Conservation (phyloP, 257 asterid genomes). For the Ballota nigra region DNA sequence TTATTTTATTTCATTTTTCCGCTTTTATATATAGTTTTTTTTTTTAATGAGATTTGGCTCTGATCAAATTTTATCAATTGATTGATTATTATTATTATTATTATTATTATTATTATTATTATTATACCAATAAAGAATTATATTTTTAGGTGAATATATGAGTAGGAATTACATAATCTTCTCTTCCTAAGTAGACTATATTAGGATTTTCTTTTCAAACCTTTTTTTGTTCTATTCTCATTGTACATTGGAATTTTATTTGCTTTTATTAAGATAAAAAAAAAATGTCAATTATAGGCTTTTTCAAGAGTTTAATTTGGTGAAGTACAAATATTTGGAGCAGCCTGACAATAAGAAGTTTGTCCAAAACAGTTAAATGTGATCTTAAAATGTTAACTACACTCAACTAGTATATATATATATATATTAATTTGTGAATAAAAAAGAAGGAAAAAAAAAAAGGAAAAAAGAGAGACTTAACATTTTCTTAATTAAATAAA, state of each 20-base stretch:
- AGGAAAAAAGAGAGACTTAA: neutral
- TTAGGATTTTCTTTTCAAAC: neutral
- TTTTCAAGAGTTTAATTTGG: neutral
- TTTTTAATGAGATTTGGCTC: no score
- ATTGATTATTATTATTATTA: no score
- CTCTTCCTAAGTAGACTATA: constrained; percentile 1
- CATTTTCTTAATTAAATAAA: neutral
- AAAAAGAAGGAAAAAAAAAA: neutral
- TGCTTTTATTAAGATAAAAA: neutral
- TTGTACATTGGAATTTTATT: neutral
- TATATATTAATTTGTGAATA: no score
- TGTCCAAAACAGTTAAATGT: neutral
- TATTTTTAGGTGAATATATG: no score
- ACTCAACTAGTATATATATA: no score
- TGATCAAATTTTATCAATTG: neutral
- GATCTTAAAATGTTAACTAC: no score
- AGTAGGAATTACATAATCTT: neutral
- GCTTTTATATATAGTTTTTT: no score
- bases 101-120: no score
- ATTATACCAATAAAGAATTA: no score
- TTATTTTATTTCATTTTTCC: neutral
- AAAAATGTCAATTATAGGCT: neutral
- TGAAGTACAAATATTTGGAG: neutral
- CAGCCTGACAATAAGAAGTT: neutral
- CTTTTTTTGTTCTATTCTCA: no score